phyloP scores from a whole-genome alignment of 1,139 yeast genomes.

The Geotrichum citri-aurantii region DNA sequence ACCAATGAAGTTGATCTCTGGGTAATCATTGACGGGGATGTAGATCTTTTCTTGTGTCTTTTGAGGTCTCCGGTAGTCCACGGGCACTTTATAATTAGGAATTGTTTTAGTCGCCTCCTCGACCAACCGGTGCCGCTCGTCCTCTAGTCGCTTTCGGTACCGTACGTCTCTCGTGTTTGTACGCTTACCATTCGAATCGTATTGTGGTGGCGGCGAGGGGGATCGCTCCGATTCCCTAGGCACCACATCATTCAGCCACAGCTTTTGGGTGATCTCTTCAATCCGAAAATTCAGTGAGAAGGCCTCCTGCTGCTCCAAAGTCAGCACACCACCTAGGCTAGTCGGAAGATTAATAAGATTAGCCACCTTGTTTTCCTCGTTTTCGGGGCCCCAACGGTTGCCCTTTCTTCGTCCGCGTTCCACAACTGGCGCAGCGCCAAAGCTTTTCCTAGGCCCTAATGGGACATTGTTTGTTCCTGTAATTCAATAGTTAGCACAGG shows the following conservation, averaged over 20 bases:
- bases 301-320: conserved; percentile 82
- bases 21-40: conserved; percentile 82
- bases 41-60: conserved; percentile 75
- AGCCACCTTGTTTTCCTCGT: conserved; percentile 31
- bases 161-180: conserved; percentile 76
- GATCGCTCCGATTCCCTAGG: conserved; percentile 43
- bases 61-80: conserved; percentile 66
- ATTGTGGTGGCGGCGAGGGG: conserved; percentile 90
- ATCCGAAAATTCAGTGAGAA: conserved; percentile 70
- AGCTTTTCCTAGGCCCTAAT: conserved; percentile 26
- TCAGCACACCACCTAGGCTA: conserved; percentile 48
- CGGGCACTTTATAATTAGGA: conserved; percentile 79
- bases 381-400: conserved; percentile 35
- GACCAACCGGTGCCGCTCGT: conserved; percentile 72
- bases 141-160: conserved; percentile 55
- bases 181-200: conserved; percentile 77
- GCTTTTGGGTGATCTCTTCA: conserved; percentile 67
- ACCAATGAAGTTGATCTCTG: conserved; percentile 91
- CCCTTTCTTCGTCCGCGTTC: conserved; percentile 20
- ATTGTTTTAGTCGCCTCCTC: conserved; percentile 65
- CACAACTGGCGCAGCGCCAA: conserved; percentile 16
- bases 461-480: conserved; percentile 32
- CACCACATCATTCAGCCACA: conserved; percentile 45
- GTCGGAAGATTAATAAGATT: conserved; percentile 38
- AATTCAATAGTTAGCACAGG: background rate